Evolutionary conservation across 2,329 filamentous ascomycete species (phyloP).

Genomic region (Sarocladium oryzae): DNA sequence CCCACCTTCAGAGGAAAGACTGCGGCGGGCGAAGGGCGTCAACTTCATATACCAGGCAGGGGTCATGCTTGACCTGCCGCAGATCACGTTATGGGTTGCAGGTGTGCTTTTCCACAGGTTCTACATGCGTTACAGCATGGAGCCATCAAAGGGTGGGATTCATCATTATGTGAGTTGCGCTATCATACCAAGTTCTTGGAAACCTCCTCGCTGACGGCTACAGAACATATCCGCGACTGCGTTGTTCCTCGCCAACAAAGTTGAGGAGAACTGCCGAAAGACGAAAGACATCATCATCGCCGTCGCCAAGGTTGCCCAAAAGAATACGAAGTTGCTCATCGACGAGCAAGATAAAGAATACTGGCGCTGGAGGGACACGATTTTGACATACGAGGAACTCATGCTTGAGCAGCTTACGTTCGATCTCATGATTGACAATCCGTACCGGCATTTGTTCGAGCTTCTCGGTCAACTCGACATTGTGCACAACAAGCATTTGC

Average conservation of each 20-base stretch:
- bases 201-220: not conserved
- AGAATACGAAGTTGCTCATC: constrained; percentile 81
- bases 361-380: constrained; percentile 95
- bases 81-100: constrained; percentile 86
- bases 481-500: constrained; percentile 72
- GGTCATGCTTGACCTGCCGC: constrained; percentile 84
- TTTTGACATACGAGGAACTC: constrained; percentile 84
- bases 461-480: constrained; percentile 68
- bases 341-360: constrained; percentile 98
- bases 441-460: constrained; percentile 78
- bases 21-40: constrained; percentile 80
- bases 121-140: constrained; percentile 83
- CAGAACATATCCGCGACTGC: constrained; percentile 82
- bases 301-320: constrained; percentile 90
- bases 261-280: constrained; percentile 93
- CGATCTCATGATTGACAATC: constrained; percentile 83
- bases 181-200: not conserved
- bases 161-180: constrained; percentile 75
- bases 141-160: constrained; percentile 66
- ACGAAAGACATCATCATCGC: constrained; percentile 92
- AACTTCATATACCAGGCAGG: constrained; percentile 96
- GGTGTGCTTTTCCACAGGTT: constrained; percentile 94
- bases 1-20: constrained; percentile 66
- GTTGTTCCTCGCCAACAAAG: constrained; percentile 92
- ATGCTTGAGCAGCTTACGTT: constrained; percentile 91